Percentiles rank a stretch among this genome's conserved stretches.
phyloP scores from a whole-genome alignment of 495 filamentous ascomycete species.

The Daldinia loculata region DNA sequence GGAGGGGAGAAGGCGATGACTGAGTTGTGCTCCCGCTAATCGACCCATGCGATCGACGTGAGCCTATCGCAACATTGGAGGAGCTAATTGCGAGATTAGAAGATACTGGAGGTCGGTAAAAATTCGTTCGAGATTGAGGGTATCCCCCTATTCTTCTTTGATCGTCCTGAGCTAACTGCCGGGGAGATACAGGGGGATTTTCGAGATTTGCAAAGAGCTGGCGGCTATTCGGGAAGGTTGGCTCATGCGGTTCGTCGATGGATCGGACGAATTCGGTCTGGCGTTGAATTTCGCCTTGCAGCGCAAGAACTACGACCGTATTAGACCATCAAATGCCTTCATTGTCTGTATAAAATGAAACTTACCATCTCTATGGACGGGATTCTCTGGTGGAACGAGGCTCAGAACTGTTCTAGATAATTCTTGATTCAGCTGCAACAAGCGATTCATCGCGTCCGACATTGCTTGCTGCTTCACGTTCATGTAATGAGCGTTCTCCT shows the following conservation, averaged over 20 bases:
- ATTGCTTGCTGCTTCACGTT: slow-evolving; percentile 82
- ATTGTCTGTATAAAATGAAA: slow-evolving; percentile 30
- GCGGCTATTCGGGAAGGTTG: slow-evolving; percentile 75
- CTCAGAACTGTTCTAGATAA: slow-evolving; percentile 75
- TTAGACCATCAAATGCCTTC: slow-evolving; percentile 40
- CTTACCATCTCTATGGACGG: slow-evolving; percentile 70
- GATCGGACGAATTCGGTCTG: slow-evolving; percentile 76
- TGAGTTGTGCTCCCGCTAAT: slow-evolving; percentile 70
- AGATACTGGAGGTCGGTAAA: slow-evolving; percentile 79
- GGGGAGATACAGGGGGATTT: slow-evolving; percentile 87
- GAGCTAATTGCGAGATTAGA: slow-evolving; percentile 73
- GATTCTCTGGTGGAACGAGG: slow-evolving; percentile 71
- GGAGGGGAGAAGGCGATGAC: slow-evolving; percentile 75
- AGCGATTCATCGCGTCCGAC: slow-evolving; percentile 79
- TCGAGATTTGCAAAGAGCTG: slow-evolving; percentile 81
- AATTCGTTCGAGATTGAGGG: slow-evolving; percentile 55
- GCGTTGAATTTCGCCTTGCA: slow-evolving; percentile 86
- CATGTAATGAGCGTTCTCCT: slow-evolving; percentile 82
- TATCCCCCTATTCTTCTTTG: slow-evolving; percentile 68
- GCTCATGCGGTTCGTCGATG: slow-evolving; percentile 78
- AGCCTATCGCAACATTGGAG: slow-evolving; percentile 77
- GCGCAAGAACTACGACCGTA: slow-evolving; percentile 67
- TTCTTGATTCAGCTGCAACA: slow-evolving; percentile 73
- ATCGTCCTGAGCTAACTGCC: slow-evolving; percentile 88
- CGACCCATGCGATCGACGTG: slow-evolving; percentile 80